Evolutionary conservation across 352 stramenopile genomes (phyloP).

Genomic region (Globisporangium echinulatum): DNA sequence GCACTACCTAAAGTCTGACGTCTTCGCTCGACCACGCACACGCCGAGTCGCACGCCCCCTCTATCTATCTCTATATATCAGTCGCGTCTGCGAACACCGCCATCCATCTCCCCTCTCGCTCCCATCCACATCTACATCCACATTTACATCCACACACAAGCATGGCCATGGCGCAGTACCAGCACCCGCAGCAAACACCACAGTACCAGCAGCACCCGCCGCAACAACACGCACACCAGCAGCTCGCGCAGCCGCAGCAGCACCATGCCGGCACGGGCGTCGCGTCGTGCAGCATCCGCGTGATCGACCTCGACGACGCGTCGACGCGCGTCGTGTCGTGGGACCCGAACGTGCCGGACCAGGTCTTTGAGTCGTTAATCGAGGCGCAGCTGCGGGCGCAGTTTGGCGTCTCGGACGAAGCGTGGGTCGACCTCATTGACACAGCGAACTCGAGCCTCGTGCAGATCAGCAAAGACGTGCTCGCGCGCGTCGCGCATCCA

Average conservation of each 20-base stretch:
- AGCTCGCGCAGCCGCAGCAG: neutral
- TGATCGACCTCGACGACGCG: constrained; percentile 84
- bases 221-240: neutral
- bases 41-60: neutral
- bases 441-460: constrained; percentile 75
- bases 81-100: neutral
- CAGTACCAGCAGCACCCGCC: neutral
- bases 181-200: neutral
- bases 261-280: neutral
- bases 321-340: constrained; percentile 67
- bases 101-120: neutral
- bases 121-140: neutral
- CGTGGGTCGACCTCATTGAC: constrained; percentile 84
- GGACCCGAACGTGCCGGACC: constrained; percentile 73
- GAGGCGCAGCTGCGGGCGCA: constrained; percentile 65
- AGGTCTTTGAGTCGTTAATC: constrained; percentile 76
- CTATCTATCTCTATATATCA: neutral
- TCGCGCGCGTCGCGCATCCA: constrained; percentile 40
- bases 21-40: neutral
- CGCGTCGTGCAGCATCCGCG: constrained; percentile 48
- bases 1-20: neutral
- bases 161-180: neutral
- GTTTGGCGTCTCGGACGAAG: constrained; percentile 80
- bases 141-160: neutral
- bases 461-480: constrained; percentile 73